Evolutionary conservation across 2,329 filamentous ascomycete species (phyloP).

Genomic region (Exophiala calicioides): DNA sequence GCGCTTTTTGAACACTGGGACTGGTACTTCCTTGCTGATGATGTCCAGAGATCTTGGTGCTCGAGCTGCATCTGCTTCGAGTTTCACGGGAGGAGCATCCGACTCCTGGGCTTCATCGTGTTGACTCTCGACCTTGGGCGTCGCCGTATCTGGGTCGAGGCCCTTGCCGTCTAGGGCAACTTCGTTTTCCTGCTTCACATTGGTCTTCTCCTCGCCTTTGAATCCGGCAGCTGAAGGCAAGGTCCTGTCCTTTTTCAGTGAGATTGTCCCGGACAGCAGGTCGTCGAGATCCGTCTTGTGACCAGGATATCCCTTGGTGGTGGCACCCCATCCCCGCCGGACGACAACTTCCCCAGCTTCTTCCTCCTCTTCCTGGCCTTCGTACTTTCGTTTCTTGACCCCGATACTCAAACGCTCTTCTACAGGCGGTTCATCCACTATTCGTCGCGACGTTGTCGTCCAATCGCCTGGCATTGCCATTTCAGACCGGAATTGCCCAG

Average conservation of each 20-base stretch:
- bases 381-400: conserved; percentile 48
- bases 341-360: conserved; percentile 39
- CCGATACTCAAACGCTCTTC: conserved; percentile 47
- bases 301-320: conserved; percentile 43
- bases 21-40: conserved; percentile 29
- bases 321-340: conserved; percentile 48
- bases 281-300: conserved; percentile 43
- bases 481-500: conserved; percentile 73
- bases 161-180: conserved; percentile 10
- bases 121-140: conserved; percentile 3
- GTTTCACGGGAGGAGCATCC: conserved; percentile 29
- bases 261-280: conserved; percentile 44
- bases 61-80: conserved; percentile 30
- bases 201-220: conserved; percentile 7
- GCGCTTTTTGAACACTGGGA: conserved; percentile 51
- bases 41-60: conserved; percentile 5
- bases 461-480: conserved; percentile 90
- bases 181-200: conserved; percentile 20
- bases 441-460: conserved; percentile 64
- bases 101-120: not conserved
- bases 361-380: conserved; percentile 44
- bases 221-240: conserved; percentile 8
- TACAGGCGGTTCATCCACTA: conserved; percentile 32
- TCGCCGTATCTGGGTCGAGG: not conserved
- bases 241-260: conserved; percentile 39